phyloP scores from a whole-genome alignment of 441 rosid genomes.

The Cnidoscolus chayamansa region DNA sequence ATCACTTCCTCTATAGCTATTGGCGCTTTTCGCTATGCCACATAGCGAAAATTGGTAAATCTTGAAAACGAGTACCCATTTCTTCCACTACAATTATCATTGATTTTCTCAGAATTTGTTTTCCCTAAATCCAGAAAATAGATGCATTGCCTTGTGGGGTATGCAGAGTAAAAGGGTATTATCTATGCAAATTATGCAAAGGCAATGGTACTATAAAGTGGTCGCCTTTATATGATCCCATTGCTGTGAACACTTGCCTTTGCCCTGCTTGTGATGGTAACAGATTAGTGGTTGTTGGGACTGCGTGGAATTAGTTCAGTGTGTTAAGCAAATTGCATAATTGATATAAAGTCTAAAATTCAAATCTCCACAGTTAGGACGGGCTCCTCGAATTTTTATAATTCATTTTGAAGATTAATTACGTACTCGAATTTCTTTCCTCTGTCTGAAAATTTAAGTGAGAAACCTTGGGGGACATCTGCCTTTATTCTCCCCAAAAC shows the following conservation, averaged over 20 bases:
- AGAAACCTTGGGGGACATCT: too few relatives aligned
- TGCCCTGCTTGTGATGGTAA: slow-evolving; percentile 88
- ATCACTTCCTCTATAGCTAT: slow-evolving; percentile 46
- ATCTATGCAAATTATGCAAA: slow-evolving; percentile 72
- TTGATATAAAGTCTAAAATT: too few relatives aligned
- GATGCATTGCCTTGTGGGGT: slow-evolving; percentile 45
- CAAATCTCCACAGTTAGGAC: too few relatives aligned
- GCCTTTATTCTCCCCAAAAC: too few relatives aligned
- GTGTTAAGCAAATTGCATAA: too few relatives aligned
- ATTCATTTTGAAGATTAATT: too few relatives aligned
- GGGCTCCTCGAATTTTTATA: too few relatives aligned
- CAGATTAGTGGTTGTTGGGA: too few relatives aligned
- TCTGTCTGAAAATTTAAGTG: too few relatives aligned
- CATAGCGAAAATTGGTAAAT: slow-evolving; percentile 52
- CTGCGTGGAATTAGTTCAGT: too few relatives aligned
- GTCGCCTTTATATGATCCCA: slow-evolving; percentile 83
- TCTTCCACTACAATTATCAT: neutral
- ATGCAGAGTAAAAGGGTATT: slow-evolving; percentile 85
- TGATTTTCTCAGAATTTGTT: neutral
- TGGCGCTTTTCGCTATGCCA: slow-evolving; percentile 35
- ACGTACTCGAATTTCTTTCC: too few relatives aligned
- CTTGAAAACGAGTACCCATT: too few relatives aligned
- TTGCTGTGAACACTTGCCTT: slow-evolving; percentile 71
- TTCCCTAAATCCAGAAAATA: slow-evolving; percentile 34
- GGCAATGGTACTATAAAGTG: slow-evolving; percentile 66